phyloP scores from a whole-genome alignment of 306 rosid species.

The Begonia masoniana region DNA sequence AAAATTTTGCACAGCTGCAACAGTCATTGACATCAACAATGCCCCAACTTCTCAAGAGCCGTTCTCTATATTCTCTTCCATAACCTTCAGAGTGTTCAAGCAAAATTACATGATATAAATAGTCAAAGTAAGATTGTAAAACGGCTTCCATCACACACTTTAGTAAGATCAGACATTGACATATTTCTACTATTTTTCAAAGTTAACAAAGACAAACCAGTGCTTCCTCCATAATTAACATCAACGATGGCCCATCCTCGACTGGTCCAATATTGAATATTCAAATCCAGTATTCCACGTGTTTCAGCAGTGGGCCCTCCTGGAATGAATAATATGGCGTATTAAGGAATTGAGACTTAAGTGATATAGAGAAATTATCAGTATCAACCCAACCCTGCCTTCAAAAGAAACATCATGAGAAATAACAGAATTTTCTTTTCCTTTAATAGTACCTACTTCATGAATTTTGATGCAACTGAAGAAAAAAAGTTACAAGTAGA shows the following conservation, averaged over 20 bases:
- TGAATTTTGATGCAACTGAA: too few relatives aligned
- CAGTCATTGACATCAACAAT: constrained; percentile 95
- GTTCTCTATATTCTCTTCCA: constrained; percentile 84
- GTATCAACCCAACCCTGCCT: too few relatives aligned
- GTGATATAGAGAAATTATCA: too few relatives aligned
- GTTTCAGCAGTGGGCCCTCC: constrained; percentile 93
- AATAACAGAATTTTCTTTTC: too few relatives aligned
- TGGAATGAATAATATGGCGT: constrained; percentile 23
- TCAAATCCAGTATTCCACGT: constrained; percentile 54
- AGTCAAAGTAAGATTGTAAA: background rate
- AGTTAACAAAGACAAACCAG: constrained; percentile 57
- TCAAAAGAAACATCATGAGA: too few relatives aligned
- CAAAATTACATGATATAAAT: background rate
- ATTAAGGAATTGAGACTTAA: too few relatives aligned
- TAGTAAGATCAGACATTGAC: background rate
- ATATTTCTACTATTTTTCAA: background rate
- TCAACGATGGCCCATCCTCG: constrained; percentile 86
- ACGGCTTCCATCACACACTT: background rate
- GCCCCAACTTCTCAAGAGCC: constrained; percentile 85
- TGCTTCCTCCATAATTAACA: constrained; percentile 97
- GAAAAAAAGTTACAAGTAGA: too few relatives aligned
- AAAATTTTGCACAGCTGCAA: constrained; percentile 78
- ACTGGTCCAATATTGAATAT: constrained; percentile 87
- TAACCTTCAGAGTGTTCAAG: constrained; percentile 39
- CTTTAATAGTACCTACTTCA: too few relatives aligned